These are phyloP conservation scores for Pseudocercospora ulei DNA, from an alignment of 2,329 filamentous ascomycete genomes.

Conservation along the genomic window DNA sequence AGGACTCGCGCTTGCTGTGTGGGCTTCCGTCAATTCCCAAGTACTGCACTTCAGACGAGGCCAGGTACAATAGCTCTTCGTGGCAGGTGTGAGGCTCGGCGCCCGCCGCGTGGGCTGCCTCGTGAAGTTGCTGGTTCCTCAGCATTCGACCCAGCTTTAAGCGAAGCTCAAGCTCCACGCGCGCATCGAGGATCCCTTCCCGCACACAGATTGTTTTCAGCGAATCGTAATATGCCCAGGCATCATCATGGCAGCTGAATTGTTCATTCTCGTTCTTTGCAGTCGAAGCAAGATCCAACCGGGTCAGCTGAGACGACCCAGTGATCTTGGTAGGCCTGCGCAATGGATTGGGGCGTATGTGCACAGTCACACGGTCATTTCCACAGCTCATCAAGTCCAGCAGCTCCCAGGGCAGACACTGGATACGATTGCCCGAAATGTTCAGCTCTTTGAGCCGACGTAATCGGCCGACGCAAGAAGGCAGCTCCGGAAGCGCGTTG, in stretches of 20 bases:
- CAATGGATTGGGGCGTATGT: constrained; percentile 55
- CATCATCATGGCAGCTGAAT: constrained; percentile 18
- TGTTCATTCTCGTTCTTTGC: constrained; percentile 6
- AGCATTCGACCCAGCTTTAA: constrained; percentile 24
- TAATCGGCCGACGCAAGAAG: constrained; percentile 51
- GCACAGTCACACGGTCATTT: constrained; percentile 45
- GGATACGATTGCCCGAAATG: constrained; percentile 54
- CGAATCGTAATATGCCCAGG: constrained; percentile 14
- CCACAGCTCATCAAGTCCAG: constrained; percentile 45
- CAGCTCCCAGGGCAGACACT: constrained; percentile 54
- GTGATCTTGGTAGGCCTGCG: constrained; percentile 19
- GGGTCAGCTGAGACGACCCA: constrained; percentile 13
- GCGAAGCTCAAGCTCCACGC: constrained; percentile 20
- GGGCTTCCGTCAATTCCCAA: constrained; percentile 31
- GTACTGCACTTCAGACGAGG: constrained; percentile 24
- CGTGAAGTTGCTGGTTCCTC: constrained; percentile 18
- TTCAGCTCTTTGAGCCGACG: constrained; percentile 54
- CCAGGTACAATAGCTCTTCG: constrained; percentile 30
- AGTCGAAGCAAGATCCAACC: not conserved
- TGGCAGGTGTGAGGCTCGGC: constrained; percentile 12
- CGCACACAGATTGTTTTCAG: constrained; percentile 12
- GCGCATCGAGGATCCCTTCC: constrained; percentile 14
- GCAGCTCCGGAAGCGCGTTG: constrained; percentile 53
- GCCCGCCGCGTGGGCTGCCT: constrained; percentile 12
- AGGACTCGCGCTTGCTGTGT: constrained; percentile 5